Percentiles rank a stretch among this genome's conserved stretches.
Conservation (phyloP, 2,329 filamentous ascomycete genomes). For the Penicillium hordei region DNA sequence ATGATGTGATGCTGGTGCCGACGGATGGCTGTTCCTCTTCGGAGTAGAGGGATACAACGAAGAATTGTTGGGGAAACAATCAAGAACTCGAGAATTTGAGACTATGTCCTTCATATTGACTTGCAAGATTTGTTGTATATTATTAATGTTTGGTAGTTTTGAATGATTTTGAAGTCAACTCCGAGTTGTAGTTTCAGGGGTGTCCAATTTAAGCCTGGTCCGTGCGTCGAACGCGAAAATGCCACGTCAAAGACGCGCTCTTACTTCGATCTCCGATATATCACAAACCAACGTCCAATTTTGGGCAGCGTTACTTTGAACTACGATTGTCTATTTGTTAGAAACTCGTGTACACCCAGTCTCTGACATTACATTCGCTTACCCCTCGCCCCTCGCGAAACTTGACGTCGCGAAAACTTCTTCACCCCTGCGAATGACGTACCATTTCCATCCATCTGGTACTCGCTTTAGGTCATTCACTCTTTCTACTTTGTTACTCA, state of each 20-base stretch:
- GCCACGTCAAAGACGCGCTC: slow-evolving; percentile 2
- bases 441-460: neutral
- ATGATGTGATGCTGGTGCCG: slow-evolving; percentile 2
- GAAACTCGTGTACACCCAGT: neutral
- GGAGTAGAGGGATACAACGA: neutral
- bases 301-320: neutral
- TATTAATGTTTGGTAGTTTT: neutral
- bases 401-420: neutral
- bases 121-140: too few relatives aligned
- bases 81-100: neutral
- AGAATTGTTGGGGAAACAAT: neutral
- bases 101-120: neutral
- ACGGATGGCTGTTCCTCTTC: neutral
- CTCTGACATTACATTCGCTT: neutral
- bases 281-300: neutral
- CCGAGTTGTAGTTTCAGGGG: neutral
- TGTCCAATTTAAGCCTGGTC: slow-evolving; percentile 4
- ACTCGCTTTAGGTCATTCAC: neutral
- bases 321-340: neutral
- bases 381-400: neutral
- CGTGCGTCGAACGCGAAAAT: slow-evolving; percentile 10
- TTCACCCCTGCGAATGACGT: slow-evolving; percentile 6
- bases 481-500: neutral
- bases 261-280: neutral
- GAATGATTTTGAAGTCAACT: neutral